These are phyloP conservation scores for Erythrophleum fordii DNA, from an alignment of 306 rosid species.

Conservation along the genomic window DNA sequence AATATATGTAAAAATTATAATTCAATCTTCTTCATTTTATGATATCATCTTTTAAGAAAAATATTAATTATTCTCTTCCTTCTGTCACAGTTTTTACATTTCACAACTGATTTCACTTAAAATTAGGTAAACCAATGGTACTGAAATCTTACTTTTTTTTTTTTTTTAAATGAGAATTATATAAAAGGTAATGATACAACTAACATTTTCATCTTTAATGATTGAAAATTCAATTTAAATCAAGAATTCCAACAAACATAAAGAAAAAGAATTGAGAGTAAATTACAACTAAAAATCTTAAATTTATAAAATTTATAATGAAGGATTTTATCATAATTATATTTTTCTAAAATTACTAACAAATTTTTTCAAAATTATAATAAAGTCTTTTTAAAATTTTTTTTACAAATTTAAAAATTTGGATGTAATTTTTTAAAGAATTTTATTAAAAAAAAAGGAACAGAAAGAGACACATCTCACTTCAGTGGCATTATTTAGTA, in stretches of 20 bases:
- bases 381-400: no score
- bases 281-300: no score
- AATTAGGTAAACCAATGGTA: no score
- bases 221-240: neutral
- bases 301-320: no score
- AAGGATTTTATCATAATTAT: no score
- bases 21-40: neutral
- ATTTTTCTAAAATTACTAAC: no score
- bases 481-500: constrained; percentile 44
- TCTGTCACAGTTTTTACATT: neutral
- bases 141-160: neutral
- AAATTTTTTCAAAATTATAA: no score
- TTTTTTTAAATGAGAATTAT: neutral
- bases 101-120: neutral
- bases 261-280: no score
- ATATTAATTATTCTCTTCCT: neutral
- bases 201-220: neutral
- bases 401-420: no score
- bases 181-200: neutral
- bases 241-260: neutral
- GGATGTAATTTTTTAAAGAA: no score
- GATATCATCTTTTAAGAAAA: neutral
- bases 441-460: no score
- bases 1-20: no score
- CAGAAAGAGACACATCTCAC: neutral